Conservation (phyloP, 2,329 filamentous ascomycete species). For the Sporothrix variecibatus region DNA sequence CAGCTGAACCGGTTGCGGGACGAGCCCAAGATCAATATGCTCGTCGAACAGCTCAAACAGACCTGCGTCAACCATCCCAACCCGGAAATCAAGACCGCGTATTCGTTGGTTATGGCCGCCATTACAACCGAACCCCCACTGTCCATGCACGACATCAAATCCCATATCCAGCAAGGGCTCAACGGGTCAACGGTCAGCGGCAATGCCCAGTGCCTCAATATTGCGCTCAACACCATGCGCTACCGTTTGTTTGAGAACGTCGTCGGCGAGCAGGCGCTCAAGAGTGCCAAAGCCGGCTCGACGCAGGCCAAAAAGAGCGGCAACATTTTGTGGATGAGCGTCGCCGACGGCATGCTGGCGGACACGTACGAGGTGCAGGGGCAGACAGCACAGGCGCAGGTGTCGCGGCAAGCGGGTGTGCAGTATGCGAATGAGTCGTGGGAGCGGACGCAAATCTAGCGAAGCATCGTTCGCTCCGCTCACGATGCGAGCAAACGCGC, state of each 20-base stretch:
- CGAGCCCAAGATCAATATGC: conserved; percentile 57
- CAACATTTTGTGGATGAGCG: conserved; percentile 75
- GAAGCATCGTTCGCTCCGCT: background rate
- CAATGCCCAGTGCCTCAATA: conserved; percentile 79
- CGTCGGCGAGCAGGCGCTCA: conserved; percentile 76
- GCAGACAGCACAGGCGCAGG: conserved; percentile 42
- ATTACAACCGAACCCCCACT: conserved; percentile 62
- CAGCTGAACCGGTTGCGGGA: conserved; percentile 61
- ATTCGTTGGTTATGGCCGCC: conserved; percentile 72
- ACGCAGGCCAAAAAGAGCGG: conserved; percentile 69
- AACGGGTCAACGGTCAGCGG: conserved; percentile 66
- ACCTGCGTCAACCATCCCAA: conserved; percentile 71
- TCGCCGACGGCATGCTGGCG: conserved; percentile 76
- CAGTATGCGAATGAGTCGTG: conserved; percentile 48
- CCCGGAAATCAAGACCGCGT: conserved; percentile 74
- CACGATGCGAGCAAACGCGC: background rate
- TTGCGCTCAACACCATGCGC: conserved; percentile 84
- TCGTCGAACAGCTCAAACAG: conserved; percentile 67
- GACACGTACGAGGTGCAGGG: conserved; percentile 75
- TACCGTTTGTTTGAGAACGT: conserved; percentile 79
- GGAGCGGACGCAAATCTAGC: conserved; percentile 33
- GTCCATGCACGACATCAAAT: conserved; percentile 75
- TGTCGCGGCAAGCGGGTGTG: conserved; percentile 46
- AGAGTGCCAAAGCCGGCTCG: conserved; percentile 70
- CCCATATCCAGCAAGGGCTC: conserved; percentile 73